Percentiles rank a stretch among this genome's conserved stretches.
phyloP scores from a whole-genome alignment of 2,329 filamentous ascomycete genomes.

The Tolypocladium endophyticum region DNA sequence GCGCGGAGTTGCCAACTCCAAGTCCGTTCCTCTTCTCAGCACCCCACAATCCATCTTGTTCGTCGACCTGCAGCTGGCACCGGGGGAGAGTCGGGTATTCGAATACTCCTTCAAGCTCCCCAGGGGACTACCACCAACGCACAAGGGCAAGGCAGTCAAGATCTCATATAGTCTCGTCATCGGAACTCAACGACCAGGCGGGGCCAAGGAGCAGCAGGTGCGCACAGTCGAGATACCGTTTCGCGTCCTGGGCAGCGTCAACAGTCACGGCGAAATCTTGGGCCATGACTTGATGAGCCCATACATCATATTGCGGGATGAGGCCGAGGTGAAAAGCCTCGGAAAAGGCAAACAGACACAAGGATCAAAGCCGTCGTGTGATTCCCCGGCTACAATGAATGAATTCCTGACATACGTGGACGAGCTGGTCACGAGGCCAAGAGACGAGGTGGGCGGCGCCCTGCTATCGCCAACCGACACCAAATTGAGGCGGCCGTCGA shows the following conservation, averaged over 20 bases:
- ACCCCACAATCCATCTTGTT: slow-evolving; percentile 94
- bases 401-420: slow-evolving; percentile 73
- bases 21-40: slow-evolving; percentile 81
- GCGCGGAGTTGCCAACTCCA: slow-evolving; percentile 76
- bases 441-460: slow-evolving; percentile 42
- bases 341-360: slow-evolving; percentile 14
- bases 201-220: slow-evolving; percentile 68
- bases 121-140: slow-evolving; percentile 78
- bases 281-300: slow-evolving; percentile 92
- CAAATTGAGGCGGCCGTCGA: slow-evolving; percentile 44
- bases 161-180: slow-evolving; percentile 85
- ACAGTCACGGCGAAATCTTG: slow-evolving; percentile 75
- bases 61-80: slow-evolving; percentile 77
- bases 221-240: slow-evolving; percentile 90
- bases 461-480: slow-evolving; percentile 63
- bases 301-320: slow-evolving; percentile 79
- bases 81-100: slow-evolving; percentile 80
- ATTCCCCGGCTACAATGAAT: slow-evolving; percentile 34
- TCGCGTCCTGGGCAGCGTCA: slow-evolving; percentile 85
- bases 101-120: slow-evolving; percentile 82
- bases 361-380: slow-evolving; percentile 16
- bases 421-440: slow-evolving; percentile 54
- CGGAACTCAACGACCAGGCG: slow-evolving; percentile 78
- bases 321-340: slow-evolving; percentile 53
- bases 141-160: slow-evolving; percentile 88